Evolutionary conservation across 805 yeast species (phyloP).

Genomic region (Grigorovia transvaalensis): DNA sequence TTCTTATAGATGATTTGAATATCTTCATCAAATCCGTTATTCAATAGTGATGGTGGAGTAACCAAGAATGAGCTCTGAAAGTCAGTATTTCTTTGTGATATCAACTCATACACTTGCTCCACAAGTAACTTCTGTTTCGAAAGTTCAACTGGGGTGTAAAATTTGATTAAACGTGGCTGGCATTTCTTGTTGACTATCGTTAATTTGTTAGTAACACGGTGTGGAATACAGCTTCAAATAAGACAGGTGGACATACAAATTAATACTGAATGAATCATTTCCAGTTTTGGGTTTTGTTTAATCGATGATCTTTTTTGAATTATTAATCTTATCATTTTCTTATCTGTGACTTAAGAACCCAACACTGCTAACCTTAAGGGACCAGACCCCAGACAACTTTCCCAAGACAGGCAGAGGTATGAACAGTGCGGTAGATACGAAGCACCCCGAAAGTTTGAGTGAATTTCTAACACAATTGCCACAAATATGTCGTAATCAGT

Average conservation of each 20-base stretch:
- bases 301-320: not conserved
- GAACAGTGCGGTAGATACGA: not conserved
- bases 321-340: no score
- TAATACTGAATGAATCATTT: constrained; percentile 52
- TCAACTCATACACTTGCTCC: constrained; percentile 71
- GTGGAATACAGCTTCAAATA: no score
- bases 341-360: not conserved
- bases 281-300: not conserved
- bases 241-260: constrained; percentile 1
- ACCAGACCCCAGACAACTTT: not conserved
- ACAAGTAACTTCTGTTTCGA: constrained; percentile 70
- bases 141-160: constrained; percentile 84
- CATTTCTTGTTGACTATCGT: constrained; percentile 74
- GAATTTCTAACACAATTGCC: constrained; percentile 23
- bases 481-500: constrained; percentile 15
- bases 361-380: not conserved
- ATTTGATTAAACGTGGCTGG: constrained; percentile 78
- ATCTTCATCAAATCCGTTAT: constrained; percentile 42
- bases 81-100: constrained; percentile 53
- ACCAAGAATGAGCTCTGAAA: constrained; percentile 82
- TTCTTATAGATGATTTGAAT: constrained; percentile 87
- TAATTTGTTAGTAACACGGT: not conserved
- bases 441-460: constrained; percentile 10
- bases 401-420: not conserved
- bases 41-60: constrained; percentile 63